Evolutionary conservation across 805 yeast species (phyloP).

Genomic region (Jamesozyma lodderae): DNA sequence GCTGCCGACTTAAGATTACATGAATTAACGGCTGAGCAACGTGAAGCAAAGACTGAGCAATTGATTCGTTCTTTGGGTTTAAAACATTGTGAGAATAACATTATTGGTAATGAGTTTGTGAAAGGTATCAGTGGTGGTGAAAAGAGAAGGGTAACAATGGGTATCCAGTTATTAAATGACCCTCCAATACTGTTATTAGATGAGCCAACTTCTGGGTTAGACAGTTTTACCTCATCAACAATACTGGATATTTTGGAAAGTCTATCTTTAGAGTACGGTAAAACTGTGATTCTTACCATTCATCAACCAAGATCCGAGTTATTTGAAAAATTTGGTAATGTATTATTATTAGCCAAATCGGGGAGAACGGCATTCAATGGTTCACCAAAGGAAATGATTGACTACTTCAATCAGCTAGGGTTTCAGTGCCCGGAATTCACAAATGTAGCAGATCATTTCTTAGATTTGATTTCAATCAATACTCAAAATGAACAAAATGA

Average conservation of each 20-base stretch:
- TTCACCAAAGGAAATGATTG: slow-evolving; percentile 34
- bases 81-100: slow-evolving; percentile 65
- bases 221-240: slow-evolving; percentile 65
- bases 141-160: slow-evolving; percentile 75
- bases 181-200: slow-evolving; percentile 68
- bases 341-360: slow-evolving; percentile 65
- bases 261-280: slow-evolving; percentile 45
- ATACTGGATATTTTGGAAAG: slow-evolving; percentile 51
- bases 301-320: slow-evolving; percentile 75
- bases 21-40: slow-evolving; percentile 33
- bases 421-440: slow-evolving; percentile 49
- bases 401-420: slow-evolving; percentile 42
- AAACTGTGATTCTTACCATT: slow-evolving; percentile 66
- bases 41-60: slow-evolving; percentile 40
- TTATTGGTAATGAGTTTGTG: slow-evolving; percentile 50
- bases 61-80: slow-evolving; percentile 64
- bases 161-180: slow-evolving; percentile 62
- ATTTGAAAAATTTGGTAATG: slow-evolving; percentile 56
- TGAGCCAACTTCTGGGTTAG: slow-evolving; percentile 87
- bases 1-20: slow-evolving; percentile 66
- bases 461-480: slow-evolving; percentile 60
- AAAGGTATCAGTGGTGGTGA: slow-evolving; percentile 87
- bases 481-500: slow-evolving; percentile 39
- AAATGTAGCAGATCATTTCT: slow-evolving; percentile 65
- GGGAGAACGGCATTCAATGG: slow-evolving; percentile 68